phyloP scores from a whole-genome alignment of 2,329 filamentous ascomycete species.

The Furcasterigmium furcatum region DNA sequence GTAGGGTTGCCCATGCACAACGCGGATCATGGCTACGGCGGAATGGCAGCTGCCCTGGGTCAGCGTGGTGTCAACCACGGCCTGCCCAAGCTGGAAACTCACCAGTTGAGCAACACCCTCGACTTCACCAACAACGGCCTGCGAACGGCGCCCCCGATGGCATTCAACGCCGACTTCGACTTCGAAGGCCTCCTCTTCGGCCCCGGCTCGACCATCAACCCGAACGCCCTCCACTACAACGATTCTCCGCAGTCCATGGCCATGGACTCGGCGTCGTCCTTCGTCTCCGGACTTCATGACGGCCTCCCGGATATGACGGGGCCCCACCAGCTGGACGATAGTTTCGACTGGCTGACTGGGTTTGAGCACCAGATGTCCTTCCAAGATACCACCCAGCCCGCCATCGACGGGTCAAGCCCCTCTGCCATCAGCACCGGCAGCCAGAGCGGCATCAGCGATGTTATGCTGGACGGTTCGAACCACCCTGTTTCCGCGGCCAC shows the following conservation, averaged over 20 bases:
- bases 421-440: slow-evolving; percentile 95
- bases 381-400: slow-evolving; percentile 65
- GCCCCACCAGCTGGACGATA: slow-evolving; percentile 66
- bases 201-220: slow-evolving; percentile 64
- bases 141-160: slow-evolving; percentile 70
- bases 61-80: slow-evolving; percentile 65
- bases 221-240: slow-evolving; percentile 77
- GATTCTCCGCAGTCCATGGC: slow-evolving; percentile 69
- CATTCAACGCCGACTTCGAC: slow-evolving; percentile 66
- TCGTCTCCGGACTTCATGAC: slow-evolving; percentile 53
- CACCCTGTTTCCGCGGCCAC: slow-evolving; percentile 52
- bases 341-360: slow-evolving; percentile 77
- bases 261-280: slow-evolving; percentile 60
- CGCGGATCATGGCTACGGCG: slow-evolving; percentile 63
- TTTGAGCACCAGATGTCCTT: slow-evolving; percentile 77
- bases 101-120: slow-evolving; percentile 56
- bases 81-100: slow-evolving; percentile 81
- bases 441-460: slow-evolving; percentile 86
- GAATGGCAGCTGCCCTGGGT: slow-evolving; percentile 67
- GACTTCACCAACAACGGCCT: slow-evolving; percentile 66
- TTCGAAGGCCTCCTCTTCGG: slow-evolving; percentile 70
- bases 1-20: slow-evolving; percentile 57
- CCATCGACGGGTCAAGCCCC: slow-evolving; percentile 88
- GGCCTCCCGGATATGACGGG: slow-evolving; percentile 49
- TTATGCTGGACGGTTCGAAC: slow-evolving; percentile 81